These are phyloP conservation scores for Rhodotorula graminis DNA, from an alignment of 768 basidiomycete species.

Conservation along the genomic window DNA sequence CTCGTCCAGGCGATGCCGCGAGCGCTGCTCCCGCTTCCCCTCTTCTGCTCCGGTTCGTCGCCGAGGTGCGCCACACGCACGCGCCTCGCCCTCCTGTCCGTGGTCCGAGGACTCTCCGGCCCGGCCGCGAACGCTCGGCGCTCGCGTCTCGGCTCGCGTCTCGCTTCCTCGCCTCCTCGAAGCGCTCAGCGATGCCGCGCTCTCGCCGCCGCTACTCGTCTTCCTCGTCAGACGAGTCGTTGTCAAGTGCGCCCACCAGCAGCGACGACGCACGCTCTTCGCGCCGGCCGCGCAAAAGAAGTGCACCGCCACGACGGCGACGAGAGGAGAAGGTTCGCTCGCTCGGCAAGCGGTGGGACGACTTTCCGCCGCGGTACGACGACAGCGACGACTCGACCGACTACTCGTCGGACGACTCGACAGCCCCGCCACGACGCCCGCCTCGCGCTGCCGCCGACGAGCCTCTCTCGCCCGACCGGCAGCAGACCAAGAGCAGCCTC, in stretches of 20 bases:
- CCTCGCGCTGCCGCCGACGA: background rate
- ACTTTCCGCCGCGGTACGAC: slow-evolving; percentile 3
- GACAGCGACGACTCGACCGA: background rate
- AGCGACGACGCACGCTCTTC: background rate
- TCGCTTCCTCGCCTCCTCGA: no score
- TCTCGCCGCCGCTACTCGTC: background rate
- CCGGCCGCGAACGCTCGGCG: no score
- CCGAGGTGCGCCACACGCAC: no score
- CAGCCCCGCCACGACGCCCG: background rate
- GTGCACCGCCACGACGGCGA: no score
- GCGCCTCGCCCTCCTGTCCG: no score
- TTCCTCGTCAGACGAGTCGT: background rate
- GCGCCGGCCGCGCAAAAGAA: no score
- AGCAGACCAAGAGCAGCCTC: background rate
- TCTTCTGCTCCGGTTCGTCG: no score
- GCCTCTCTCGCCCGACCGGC: background rate
- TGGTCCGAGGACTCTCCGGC: no score
- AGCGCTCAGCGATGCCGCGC: background rate
- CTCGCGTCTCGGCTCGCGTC: no score
- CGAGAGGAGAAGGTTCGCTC: background rate
- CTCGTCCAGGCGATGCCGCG: no score
- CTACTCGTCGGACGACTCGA: background rate
- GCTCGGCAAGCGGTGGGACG: background rate
- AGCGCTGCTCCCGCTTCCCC: no score
- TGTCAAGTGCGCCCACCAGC: background rate